phyloP scores from a whole-genome alignment of 129 eudicot genomes.

The Escallonia rubra region DNA sequence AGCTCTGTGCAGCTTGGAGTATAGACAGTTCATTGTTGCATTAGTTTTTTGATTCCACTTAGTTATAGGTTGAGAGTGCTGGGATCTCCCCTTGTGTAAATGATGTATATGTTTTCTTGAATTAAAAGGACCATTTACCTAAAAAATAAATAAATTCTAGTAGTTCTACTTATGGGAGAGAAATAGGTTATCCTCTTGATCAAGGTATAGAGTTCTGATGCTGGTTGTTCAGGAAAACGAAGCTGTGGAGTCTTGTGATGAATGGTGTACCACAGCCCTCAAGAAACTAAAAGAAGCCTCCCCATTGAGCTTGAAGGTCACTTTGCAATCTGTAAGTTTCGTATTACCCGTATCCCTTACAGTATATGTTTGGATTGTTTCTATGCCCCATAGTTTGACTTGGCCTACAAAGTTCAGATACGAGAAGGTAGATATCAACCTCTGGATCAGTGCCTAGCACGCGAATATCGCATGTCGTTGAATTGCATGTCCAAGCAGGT shows the following conservation, averaged over 20 bases:
- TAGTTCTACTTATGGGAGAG: no score
- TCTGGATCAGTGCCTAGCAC: constrained; percentile 71
- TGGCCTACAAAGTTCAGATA: constrained; percentile 38
- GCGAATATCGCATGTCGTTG: constrained; percentile 63
- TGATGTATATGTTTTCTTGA: no score
- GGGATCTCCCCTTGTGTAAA: no score
- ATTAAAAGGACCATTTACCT: no score
- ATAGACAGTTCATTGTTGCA: no score
- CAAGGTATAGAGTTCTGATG: no score
- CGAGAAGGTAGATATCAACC: constrained; percentile 85
- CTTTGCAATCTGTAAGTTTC: constrained; percentile 70
- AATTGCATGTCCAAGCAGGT: constrained; percentile 53
- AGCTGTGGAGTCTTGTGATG: constrained; percentile 39
- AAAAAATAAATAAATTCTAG: no score
- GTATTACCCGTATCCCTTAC: neutral
- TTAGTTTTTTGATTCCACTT: no score
- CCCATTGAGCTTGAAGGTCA: constrained; percentile 86
- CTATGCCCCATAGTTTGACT: neutral
- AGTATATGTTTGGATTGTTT: constrained; percentile 1
- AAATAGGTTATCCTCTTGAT: no score
- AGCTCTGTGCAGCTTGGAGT: no score
- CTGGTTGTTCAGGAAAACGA: constrained; percentile 32
- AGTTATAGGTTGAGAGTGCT: no score
- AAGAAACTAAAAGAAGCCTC: constrained; percentile 73
- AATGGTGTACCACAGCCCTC: constrained; percentile 45